Percentiles rank a stretch among this genome's conserved stretches.
phyloP scores from a whole-genome alignment of 371 early-diverging fungal genomes.

The Apophysomyces elegans region DNA sequence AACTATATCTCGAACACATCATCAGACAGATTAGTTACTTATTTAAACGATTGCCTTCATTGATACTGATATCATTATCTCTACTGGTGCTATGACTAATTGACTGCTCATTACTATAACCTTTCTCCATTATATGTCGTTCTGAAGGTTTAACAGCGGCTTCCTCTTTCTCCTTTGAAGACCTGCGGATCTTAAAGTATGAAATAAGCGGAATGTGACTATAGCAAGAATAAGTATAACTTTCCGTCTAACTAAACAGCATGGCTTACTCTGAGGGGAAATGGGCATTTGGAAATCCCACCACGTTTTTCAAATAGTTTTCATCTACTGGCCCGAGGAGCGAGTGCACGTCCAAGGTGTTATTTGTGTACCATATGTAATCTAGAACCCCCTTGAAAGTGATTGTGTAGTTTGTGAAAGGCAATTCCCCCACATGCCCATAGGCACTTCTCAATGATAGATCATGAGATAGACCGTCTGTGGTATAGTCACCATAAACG shows the following conservation, averaged over 20 bases:
- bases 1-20: too few species aligned
- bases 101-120: background rate
- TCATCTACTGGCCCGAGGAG: conserved; percentile 86
- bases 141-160: background rate
- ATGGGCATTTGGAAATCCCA: conserved; percentile 96
- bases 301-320: conserved; percentile 74
- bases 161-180: background rate
- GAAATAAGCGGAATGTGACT: conserved; percentile 2
- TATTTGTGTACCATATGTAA: conserved; percentile 94
- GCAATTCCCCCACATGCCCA: conserved; percentile 72
- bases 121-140: background rate
- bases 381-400: conserved; percentile 94
- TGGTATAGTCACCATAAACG: conserved; percentile 87
- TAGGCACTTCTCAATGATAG: conserved; percentile 86
- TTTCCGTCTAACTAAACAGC: background rate
- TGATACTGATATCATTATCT: background rate
- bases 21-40: background rate
- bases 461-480: conserved; percentile 82
- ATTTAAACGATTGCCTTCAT: background rate
- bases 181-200: background rate
- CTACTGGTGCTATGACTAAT: background rate
- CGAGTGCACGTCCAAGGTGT: conserved; percentile 78
- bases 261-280: conserved; percentile 89
- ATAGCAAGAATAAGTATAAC: background rate
- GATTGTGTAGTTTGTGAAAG: conserved; percentile 97